Evolutionary conservation across 345 rosid species (phyloP).

Genomic region (Gossypium ekmanianum): DNA sequence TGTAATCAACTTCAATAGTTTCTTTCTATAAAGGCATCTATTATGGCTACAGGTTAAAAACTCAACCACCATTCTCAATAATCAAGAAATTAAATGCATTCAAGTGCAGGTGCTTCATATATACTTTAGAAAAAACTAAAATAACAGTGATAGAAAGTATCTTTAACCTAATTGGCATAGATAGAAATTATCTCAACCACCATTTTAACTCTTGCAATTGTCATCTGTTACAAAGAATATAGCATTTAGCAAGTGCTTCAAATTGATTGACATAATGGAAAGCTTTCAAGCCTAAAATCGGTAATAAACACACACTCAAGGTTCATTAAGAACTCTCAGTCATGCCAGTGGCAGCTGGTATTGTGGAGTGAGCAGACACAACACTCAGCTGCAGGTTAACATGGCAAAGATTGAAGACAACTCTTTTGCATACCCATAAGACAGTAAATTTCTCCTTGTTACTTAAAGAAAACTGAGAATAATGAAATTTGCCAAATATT

Average conservation of each 20-base stretch:
- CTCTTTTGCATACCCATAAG: neutral
- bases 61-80: constrained; percentile 6
- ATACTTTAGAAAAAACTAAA: neutral
- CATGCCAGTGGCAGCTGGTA: neutral
- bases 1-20: neutral
- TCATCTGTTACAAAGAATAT: neutral
- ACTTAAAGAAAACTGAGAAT: neutral
- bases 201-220: neutral
- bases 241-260: neutral
- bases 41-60: neutral
- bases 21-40: neutral
- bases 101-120: neutral
- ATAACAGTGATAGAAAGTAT: neutral
- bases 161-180: neutral
- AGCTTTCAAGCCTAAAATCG: neutral
- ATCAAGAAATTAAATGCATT: constrained; percentile 1
- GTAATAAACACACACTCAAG: neutral
- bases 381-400: neutral
- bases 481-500: neutral
- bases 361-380: neutral
- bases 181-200: neutral
- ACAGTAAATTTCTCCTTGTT: neutral
- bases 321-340: neutral
- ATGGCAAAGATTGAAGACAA: neutral
- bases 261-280: neutral